Evolutionary conservation across 768 basidiomycete genomes (phyloP).

Genomic region (Boletus insuetus): DNA sequence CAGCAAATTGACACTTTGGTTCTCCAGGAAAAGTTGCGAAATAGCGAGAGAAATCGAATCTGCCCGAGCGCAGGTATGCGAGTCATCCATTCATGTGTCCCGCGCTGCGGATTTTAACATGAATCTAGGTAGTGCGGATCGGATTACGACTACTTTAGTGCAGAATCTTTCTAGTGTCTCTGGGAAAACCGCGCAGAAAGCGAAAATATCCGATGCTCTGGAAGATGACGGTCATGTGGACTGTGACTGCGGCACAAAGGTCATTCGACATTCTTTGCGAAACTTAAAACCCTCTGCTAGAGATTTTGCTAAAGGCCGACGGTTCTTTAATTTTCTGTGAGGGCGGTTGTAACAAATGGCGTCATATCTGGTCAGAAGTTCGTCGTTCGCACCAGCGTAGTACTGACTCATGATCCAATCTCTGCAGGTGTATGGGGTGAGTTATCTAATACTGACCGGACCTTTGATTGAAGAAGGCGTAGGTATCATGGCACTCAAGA

Average conservation of each 20-base stretch:
- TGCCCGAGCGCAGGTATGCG: conserved; percentile 47
- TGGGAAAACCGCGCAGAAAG: background rate
- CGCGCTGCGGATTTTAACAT: background rate
- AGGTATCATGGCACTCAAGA: conserved; percentile 67
- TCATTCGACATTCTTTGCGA: conserved; percentile 21
- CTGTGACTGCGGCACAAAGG: conserved; percentile 71
- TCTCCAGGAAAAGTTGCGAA: conserved; percentile 31
- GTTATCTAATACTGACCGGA: background rate
- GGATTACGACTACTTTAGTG: conserved; percentile 13
- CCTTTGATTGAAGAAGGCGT: background rate
- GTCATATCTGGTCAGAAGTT: conserved; percentile 64
- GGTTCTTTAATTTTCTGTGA: conserved; percentile 57
- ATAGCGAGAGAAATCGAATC: conserved; percentile 4
- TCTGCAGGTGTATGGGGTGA: conserved; percentile 40
- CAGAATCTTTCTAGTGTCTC: background rate
- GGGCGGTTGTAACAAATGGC: conserved; percentile 70
- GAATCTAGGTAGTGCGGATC: conserved; percentile 33
- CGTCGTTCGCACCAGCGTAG: background rate
- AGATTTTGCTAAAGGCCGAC: conserved; percentile 41
- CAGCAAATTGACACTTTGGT: conserved; percentile 40
- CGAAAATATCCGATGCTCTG: conserved; percentile 9
- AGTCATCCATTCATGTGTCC: conserved; percentile 29
- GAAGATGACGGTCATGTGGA: conserved; percentile 43
- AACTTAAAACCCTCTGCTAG: background rate
- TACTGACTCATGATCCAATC: background rate